A percentile compares a stretch with the other conserved stretches of the same genome.
Conservation (phyloP, 495 filamentous ascomycete species). For the Penicillium robsamsonii region DNA sequence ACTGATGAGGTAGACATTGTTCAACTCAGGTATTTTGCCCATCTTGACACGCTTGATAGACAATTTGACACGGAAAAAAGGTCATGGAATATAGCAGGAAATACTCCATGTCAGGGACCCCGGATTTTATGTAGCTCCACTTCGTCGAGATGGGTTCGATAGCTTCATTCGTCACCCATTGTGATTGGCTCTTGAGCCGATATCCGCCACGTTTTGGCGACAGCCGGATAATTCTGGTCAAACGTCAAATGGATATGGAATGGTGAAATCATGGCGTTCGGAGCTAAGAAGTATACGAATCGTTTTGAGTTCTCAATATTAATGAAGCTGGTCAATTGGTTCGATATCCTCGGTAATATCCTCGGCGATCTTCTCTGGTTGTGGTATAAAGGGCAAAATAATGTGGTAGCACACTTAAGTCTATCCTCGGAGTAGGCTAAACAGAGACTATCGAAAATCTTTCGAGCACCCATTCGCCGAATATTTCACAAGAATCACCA, state of each 20-base stretch:
- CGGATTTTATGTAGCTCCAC: constrained; percentile 26
- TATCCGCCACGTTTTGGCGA: constrained; percentile 11
- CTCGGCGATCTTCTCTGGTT: too few species aligned
- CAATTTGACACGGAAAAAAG: not conserved
- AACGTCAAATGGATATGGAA: constrained; percentile 3
- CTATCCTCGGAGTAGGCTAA: too few species aligned
- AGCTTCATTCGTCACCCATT: constrained; percentile 8
- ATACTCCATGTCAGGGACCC: constrained; percentile 16
- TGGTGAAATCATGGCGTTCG: not conserved
- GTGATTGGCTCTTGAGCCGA: constrained; percentile 7
- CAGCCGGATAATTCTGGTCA: not conserved
- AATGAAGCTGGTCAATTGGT: too few species aligned
- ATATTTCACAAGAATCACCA: too few species aligned
- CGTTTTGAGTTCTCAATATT: too few species aligned
- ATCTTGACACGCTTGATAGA: constrained; percentile 4
- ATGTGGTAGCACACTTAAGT: too few species aligned
- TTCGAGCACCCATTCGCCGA: too few species aligned
- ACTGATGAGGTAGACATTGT: constrained; percentile 24
- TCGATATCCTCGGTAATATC: too few species aligned
- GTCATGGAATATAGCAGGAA: not conserved
- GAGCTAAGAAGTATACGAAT: not conserved
- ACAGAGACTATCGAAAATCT: too few species aligned
- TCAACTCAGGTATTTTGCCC: constrained; percentile 16
- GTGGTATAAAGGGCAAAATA: too few species aligned
- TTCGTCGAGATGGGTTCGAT: not conserved